Evolutionary conservation across 1,284 basidiomycete species (phyloP).

Genomic region (Ceratobasidium papillatum): DNA sequence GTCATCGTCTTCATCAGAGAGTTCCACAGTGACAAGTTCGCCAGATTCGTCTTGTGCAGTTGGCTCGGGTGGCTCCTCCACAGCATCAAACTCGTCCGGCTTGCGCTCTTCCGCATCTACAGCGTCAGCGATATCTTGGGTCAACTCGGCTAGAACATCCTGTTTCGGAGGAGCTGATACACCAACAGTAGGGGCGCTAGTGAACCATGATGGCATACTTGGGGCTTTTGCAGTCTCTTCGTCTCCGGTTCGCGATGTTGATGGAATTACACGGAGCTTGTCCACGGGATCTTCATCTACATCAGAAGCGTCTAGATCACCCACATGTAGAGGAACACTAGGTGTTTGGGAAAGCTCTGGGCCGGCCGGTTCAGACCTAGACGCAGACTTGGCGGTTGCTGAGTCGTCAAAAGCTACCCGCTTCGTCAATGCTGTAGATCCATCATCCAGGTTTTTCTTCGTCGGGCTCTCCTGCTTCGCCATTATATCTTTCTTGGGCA

Average conservation of each 20-base stretch:
- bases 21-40: slow-evolving; percentile 7
- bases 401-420: slow-evolving; percentile 8
- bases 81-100: neutral
- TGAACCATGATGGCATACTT: slow-evolving; percentile 31
- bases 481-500: neutral
- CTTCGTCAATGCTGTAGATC: neutral
- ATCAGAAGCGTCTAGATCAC: slow-evolving; percentile 20
- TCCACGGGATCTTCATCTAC: slow-evolving; percentile 45
- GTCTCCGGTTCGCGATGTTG: neutral
- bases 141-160: slow-evolving; percentile 11
- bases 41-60: neutral
- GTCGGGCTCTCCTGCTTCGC: neutral
- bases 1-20: slow-evolving; percentile 48
- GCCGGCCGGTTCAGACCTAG: neutral
- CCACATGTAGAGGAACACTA: neutral
- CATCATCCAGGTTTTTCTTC: neutral
- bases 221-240: neutral
- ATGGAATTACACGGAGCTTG: slow-evolving; percentile 1
- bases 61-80: neutral
- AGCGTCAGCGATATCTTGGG: neutral
- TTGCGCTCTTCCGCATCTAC: neutral
- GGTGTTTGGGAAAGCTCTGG: neutral
- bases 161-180: slow-evolving; percentile 14
- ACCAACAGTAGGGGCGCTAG: slow-evolving; percentile 18
- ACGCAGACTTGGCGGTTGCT: neutral